Base-by-base conservation (phyloP, 768 basidiomycete species). In the Pulveroboletus sp. region DNA sequence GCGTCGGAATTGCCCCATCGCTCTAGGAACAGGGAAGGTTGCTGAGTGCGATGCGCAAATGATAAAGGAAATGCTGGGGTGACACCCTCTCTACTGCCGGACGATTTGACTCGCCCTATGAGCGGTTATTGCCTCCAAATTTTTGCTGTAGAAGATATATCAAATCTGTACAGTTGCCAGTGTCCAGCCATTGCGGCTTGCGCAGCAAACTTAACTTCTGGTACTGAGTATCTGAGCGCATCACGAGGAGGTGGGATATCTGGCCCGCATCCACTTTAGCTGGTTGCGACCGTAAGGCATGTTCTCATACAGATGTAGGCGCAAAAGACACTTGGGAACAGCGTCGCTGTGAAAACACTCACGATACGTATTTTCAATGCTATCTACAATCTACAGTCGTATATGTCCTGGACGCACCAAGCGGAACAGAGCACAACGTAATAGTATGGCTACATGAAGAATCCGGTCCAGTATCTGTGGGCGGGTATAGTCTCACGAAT, bases 391-490 rank as follows among this genome's bases (percentile, higher is more conserved):
- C 5, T 13, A 32, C 8, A 31, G 30, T 21, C 21, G 21, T 21
- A 21, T 21, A 21, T 21, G 21, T 21, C 21, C 21, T 21, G 21
- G 21, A 21, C 27, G 27, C 27, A 28, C 8, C 27, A 28, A 28
- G 35, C 7, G 6, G 33, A 35, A 35, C 33, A 35, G 9, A 6
- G 14, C 4, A 13, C n/a, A 2, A 39, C 18, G 7, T 14, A 39
- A 35, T 9, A 8, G 1, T 52, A 52, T 18, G 8, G 51, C 51
- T 52, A 52, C 51, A 52, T 3, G 33, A 31, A 46, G 17, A 0
- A 6, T 13, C 13, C 26, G 8, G 27, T 15, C 1, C 5, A 43
- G 13, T 27, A 41, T 33, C 32, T 14, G 11, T 32, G 13, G 32
- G 28, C 8, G 33, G 21, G 28, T 31, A 21, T 36, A 10, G 13